Conservation (phyloP, 164 flowering plant genomes). For the Annona squamosa region DNA sequence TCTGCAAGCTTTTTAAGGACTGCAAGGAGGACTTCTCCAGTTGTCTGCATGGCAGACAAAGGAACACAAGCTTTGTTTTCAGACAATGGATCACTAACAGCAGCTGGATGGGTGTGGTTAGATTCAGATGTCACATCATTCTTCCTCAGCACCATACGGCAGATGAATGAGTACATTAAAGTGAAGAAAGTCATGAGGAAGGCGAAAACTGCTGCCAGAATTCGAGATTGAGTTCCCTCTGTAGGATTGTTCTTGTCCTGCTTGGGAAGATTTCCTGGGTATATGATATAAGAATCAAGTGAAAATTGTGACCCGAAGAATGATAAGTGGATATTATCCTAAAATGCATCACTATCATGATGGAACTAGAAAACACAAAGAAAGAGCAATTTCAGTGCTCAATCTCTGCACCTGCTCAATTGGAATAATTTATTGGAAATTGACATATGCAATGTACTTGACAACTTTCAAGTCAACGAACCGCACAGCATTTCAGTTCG, state of each 20-base stretch:
- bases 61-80: constrained; percentile 54
- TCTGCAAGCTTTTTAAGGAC: constrained; percentile 63
- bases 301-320: background rate
- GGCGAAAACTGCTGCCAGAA: constrained; percentile 36
- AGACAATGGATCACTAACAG: constrained; percentile 17
- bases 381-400: too few species aligned
- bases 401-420: background rate
- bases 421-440: background rate
- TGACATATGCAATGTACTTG: background rate
- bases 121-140: constrained; percentile 16
- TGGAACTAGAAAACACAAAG: background rate
- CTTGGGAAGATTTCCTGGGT: constrained; percentile 27
- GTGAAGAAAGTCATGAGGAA: constrained; percentile 47
- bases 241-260: constrained; percentile 29
- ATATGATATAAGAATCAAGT: background rate
- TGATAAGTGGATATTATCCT: background rate
- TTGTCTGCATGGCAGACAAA: constrained; percentile 34
- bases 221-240: constrained; percentile 30
- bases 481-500: background rate
- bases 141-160: constrained; percentile 37
- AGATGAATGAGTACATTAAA: constrained; percentile 29
- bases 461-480: background rate
- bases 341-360: background rate
- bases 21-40: constrained; percentile 36
- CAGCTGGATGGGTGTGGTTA: constrained; percentile 21